Conservation (phyloP, 768 basidiomycete species). For the Panus rudis region DNA sequence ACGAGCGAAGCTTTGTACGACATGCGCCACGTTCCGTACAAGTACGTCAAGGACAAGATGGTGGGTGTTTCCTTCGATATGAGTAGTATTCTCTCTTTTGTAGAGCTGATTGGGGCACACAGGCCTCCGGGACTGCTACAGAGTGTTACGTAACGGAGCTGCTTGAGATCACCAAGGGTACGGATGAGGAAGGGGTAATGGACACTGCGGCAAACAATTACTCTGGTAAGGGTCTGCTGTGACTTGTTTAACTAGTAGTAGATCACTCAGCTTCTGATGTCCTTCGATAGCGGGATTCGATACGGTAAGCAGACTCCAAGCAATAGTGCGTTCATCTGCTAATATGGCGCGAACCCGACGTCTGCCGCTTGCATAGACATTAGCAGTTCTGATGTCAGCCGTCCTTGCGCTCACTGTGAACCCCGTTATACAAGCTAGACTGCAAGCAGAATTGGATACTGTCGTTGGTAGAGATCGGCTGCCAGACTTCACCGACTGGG, state of each 20-base stretch:
- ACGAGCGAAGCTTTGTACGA: neutral
- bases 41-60: constrained; percentile 4
- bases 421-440: constrained; percentile 13
- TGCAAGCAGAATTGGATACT: constrained; percentile 22
- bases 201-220: neutral
- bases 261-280: neutral
- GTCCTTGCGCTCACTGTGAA: neutral
- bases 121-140: neutral
- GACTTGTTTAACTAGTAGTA: neutral
- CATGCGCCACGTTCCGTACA: constrained; percentile 8
- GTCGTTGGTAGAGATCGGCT: constrained; percentile 19
- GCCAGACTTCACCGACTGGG: constrained; percentile 19
- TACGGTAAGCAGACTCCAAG: no score
- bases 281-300: neutral
- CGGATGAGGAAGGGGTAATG: neutral
- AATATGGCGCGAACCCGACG: no score
- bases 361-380: neutral
- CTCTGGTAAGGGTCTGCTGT: neutral
- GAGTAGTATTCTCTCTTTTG: no score
- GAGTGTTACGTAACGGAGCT: neutral
- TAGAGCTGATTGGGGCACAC: neutral
- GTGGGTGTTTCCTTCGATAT: constrained; percentile 6
- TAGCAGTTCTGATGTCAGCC: neutral
- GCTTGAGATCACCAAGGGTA: neutral
- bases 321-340: no score